Conservation (phyloP, 1,284 basidiomycete genomes). For the Leccinum pallidistipes region DNA sequence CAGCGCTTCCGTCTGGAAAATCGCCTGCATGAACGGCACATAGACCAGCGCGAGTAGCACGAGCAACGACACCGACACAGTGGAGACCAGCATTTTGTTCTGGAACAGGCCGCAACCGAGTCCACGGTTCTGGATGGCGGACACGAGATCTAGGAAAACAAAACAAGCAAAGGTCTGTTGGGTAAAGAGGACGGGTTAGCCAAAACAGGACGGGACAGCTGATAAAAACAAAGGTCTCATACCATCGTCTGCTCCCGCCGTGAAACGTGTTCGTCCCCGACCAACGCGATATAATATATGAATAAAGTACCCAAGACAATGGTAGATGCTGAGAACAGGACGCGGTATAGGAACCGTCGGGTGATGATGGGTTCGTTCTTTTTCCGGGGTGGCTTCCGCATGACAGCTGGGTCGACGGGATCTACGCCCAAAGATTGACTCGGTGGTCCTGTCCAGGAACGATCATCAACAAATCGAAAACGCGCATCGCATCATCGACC, state of each 20-base stretch:
- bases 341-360: constrained; percentile 69
- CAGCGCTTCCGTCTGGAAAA: constrained; percentile 93
- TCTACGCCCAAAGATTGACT: constrained; percentile 97
- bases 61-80: constrained; percentile 82
- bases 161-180: constrained; percentile 89
- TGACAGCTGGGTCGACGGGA: constrained; percentile 89
- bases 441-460: constrained; percentile 67
- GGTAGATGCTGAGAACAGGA: constrained; percentile 87
- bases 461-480: constrained; percentile 8
- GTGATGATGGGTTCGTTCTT: constrained; percentile 91
- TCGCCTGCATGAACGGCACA: constrained; percentile 84
- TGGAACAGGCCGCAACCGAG: constrained; percentile 75
- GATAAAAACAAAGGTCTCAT: constrained; percentile 25
- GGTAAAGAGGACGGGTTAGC: not conserved
- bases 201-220: not conserved
- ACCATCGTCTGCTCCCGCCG: constrained; percentile 94
- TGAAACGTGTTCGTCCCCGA: constrained; percentile 74
- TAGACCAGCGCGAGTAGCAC: constrained; percentile 88
- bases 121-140: constrained; percentile 92
- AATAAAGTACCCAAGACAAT: constrained; percentile 90
- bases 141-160: constrained; percentile 95
- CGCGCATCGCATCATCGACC: not conserved
- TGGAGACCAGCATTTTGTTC: constrained; percentile 89
- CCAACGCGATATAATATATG: constrained; percentile 81
- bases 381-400: constrained; percentile 84